Conservation (phyloP, 2,329 filamentous ascomycete genomes). For the Phaeosphaeria sp. region DNA sequence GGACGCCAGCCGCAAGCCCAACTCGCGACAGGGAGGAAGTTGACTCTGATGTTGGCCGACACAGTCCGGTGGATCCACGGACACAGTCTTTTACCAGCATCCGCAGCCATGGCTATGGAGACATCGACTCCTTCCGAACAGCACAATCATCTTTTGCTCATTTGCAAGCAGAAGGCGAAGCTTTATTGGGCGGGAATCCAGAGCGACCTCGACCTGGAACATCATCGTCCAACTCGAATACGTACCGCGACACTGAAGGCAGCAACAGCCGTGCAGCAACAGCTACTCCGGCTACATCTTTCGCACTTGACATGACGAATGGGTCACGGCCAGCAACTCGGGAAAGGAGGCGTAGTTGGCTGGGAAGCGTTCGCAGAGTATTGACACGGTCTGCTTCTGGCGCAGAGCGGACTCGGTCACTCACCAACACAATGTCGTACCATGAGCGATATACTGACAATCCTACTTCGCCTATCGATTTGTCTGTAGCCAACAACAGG, state of each 20-base stretch:
- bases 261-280: constrained; percentile 31
- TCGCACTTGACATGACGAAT: constrained; percentile 22
- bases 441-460: constrained; percentile 40
- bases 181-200: constrained; percentile 55
- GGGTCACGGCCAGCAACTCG: constrained; percentile 18
- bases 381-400: constrained; percentile 38
- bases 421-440: constrained; percentile 29
- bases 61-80: constrained; percentile 28
- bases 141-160: constrained; percentile 57
- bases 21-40: constrained; percentile 25
- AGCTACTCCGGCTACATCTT: constrained; percentile 34
- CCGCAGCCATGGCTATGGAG: constrained; percentile 45
- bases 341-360: constrained; percentile 44
- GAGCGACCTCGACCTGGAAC: constrained; percentile 40
- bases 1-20: constrained; percentile 41
- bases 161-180: constrained; percentile 60
- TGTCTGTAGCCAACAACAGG: constrained; percentile 12
- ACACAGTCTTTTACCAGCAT: constrained; percentile 45
- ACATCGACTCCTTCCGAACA: constrained; percentile 59
- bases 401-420: constrained; percentile 35
- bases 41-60: constrained; percentile 24
- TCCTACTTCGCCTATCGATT: constrained; percentile 19
- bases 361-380: constrained; percentile 47
- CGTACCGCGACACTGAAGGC: constrained; percentile 29
- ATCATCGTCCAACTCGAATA: constrained; percentile 34